Conservation (phyloP, 108 stramenopile species). For the Cyclotella distinguenda region DNA sequence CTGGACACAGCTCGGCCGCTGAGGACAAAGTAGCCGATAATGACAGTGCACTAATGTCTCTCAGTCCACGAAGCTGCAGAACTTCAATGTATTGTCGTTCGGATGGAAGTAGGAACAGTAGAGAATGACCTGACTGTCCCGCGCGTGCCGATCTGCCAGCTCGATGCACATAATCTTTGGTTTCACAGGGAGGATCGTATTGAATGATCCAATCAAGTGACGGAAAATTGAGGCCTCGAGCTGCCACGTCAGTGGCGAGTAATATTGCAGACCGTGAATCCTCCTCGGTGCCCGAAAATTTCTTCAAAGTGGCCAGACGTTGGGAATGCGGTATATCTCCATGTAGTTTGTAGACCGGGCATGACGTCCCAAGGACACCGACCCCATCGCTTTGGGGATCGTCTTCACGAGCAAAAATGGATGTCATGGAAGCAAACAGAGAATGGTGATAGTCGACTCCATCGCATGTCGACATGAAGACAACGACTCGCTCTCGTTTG, state of each 20-base stretch:
- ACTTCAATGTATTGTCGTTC: conserved; percentile 85
- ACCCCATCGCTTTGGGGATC: conserved; percentile 1
- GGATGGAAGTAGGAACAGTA: conserved; percentile 88
- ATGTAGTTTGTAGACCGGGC: conserved; percentile 76
- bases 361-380: conserved; percentile 64
- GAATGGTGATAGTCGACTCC: conserved; percentile 91
- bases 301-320: conserved; percentile 58
- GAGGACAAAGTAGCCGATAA: conserved; percentile 66
- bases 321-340: conserved; percentile 81
- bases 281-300: conserved; percentile 44
- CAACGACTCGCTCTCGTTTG: conserved; percentile 77
- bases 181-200: conserved; percentile 90
- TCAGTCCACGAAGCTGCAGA: conserved; percentile 66
- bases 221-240: conserved; percentile 90
- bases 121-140: conserved; percentile 80
- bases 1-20: conserved; percentile 60
- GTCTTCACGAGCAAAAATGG: conserved; percentile 40
- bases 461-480: conserved; percentile 95
- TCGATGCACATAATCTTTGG: conserved; percentile 89
- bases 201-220: conserved; percentile 91
- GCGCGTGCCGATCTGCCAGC: conserved; percentile 89
- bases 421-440: conserved; percentile 61
- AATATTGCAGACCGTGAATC: conserved; percentile 44
- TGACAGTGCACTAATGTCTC: conserved; percentile 64
- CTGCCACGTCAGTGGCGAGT: conserved; percentile 90